Base-by-base conservation (phyloP, 2,329 filamentous ascomycete species). In the Bertia moriformis region DNA sequence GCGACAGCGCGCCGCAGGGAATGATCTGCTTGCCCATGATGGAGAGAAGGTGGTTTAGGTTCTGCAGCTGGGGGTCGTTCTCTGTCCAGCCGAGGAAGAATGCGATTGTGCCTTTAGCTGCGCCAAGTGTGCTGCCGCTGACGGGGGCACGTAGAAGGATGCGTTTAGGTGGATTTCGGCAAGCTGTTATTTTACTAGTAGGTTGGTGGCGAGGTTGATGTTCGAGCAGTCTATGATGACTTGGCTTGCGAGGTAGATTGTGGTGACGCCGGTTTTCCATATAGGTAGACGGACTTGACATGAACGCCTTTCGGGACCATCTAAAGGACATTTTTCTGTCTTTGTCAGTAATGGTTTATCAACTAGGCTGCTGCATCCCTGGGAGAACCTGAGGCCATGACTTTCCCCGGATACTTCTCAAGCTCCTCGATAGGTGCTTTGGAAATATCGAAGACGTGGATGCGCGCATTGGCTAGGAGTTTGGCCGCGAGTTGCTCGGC, bases 401-500 rank as follows among this genome's bases (percentile, higher is more conserved):
- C 66, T 18, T 61, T 60, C 43, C 38, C 51, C 10, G 43, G 40
- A 56, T 50, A 52, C 78, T 73, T 27, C 12, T 66, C 58, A 46
- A 83, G 78, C 41, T 63, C 61, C 42, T 66, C 56, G 2, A 67
- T 65, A 4, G 68, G 62, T 24, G 65, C 59, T 18, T 62, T 57
- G 47, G 80, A 79, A 40, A 79, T 63, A 51, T 83, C 78, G 48
- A 75, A 72, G n/a, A 83, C 59, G 41, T 74, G 62, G 37, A 45
- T 24, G 37, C 80, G 55, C 0, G 62, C 71, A 49, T 81, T 75
- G 10, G 59, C 55, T 2, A 74, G 69, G 22, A 81, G 67, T 53
- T 80, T 82, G 17, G 65, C 62, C 43, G 72, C 66, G 2, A 83
- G 62, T 49, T 83, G 83, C 53, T 65, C 69, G 33, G 77, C 78